Conservation (phyloP, 2,329 filamentous ascomycete species). For the Penicillium sp. region DNA sequence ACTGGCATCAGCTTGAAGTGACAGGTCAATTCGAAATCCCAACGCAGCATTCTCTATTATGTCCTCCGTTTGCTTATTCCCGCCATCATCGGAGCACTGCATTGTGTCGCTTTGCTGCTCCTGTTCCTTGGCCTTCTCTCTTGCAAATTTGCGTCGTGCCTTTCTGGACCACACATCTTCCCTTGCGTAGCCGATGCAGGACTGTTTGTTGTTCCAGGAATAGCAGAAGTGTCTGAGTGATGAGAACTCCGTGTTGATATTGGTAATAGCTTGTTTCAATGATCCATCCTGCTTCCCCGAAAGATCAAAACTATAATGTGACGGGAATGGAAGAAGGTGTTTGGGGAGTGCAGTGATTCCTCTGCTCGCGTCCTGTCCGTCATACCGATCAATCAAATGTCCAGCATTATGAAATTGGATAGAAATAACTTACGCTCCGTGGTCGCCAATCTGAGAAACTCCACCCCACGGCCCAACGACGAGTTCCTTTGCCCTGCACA, state of each 20-base stretch:
- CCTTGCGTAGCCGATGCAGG: slow-evolving; percentile 58
- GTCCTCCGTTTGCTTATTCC: slow-evolving; percentile 24
- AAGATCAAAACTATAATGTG: slow-evolving; percentile 45
- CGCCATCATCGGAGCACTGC: slow-evolving; percentile 17
- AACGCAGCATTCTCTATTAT: slow-evolving; percentile 44
- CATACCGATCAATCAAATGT: background rate
- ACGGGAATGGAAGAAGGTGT: slow-evolving; percentile 51
- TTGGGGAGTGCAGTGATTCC: slow-evolving; percentile 45
- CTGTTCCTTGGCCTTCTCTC: slow-evolving; percentile 9
- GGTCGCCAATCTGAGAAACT: slow-evolving; percentile 70
- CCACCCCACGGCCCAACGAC: slow-evolving; percentile 86
- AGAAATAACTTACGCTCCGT: slow-evolving; percentile 38
- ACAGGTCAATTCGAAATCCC: slow-evolving; percentile 57
- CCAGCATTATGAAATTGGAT: slow-evolving; percentile 5
- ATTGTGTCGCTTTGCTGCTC: background rate
- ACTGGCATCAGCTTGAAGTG: slow-evolving; percentile 35
- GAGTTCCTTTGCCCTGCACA: slow-evolving; percentile 71
- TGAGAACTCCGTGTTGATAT: slow-evolving; percentile 48
- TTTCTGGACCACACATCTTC: slow-evolving; percentile 76
- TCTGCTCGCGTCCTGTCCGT: slow-evolving; percentile 29
- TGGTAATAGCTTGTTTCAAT: slow-evolving; percentile 31
- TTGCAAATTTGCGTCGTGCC: slow-evolving; percentile 58
- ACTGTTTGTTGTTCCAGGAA: slow-evolving; percentile 56
- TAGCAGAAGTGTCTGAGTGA: slow-evolving; percentile 61
- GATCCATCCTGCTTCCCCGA: slow-evolving; percentile 15